These are phyloP conservation scores for Scedosporium boydii DNA, from an alignment of 2,329 filamentous ascomycete genomes.

Conservation along the genomic window DNA sequence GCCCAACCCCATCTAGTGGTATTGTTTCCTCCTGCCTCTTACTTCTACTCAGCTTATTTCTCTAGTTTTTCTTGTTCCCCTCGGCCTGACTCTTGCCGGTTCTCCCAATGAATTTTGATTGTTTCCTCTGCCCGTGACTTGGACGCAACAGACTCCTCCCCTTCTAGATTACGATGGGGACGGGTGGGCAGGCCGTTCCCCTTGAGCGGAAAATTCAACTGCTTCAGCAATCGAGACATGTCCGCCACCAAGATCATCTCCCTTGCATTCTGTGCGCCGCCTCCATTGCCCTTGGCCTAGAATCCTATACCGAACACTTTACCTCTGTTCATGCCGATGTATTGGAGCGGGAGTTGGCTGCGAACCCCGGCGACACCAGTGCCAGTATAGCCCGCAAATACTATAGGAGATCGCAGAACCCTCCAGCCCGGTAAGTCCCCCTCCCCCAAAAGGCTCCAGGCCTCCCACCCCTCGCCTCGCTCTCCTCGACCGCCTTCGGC, in stretches of 20 bases:
- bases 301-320: background rate
- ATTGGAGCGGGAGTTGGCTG: background rate
- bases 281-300: background rate
- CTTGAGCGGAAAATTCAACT: background rate
- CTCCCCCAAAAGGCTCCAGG: no score
- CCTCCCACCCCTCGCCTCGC: background rate
- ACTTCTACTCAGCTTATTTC: no score
- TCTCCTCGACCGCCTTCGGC: background rate
- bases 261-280: background rate
- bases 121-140: no score
- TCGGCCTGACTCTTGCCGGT: no score
- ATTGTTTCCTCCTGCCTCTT: no score
- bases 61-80: no score
- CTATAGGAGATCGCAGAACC: slow-evolving; percentile 1
- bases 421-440: background rate
- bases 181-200: background rate
- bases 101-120: no score
- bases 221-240: background rate
- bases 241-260: background rate
- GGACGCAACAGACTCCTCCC: no score
- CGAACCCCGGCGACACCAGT: background rate
- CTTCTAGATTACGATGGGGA: no score
- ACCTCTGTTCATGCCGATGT: background rate
- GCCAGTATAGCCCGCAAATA: background rate
- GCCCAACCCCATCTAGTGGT: no score